Base-by-base conservation (phyloP, 306 rosid species). In the Quercus dentata region DNA sequence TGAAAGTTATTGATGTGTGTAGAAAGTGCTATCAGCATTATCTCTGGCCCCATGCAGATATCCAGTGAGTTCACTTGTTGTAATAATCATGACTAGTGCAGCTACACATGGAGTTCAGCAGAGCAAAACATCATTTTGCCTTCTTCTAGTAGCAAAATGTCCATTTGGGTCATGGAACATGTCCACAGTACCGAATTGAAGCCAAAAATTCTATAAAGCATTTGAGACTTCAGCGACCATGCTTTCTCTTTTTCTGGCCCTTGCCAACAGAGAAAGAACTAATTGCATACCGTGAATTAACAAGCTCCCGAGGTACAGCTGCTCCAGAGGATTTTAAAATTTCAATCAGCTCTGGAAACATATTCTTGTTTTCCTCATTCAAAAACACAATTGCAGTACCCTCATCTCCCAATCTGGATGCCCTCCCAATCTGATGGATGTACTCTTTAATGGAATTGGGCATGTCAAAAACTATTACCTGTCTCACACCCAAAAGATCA, bases 361-460 rank as follows among this genome's bases (percentile, higher is more conserved):
- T 81, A 41, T 88, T 86, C 81, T 85, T 91, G 78, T 87, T 86
- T 82, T 91, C 94, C 75, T 84, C 88, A 82, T 90, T 90, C 73
- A 93, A 90, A 80, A 91, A 90, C 76, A 87, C 89, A 65, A 93
- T 82, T 55, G 94, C 91, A 71, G 78, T 84, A 76, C 98, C 98
- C 86, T 88, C 92, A 83, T 88, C 97, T 80, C 94, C 94, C 90
- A 93, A 77, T 75, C 98, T 91, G 74, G 97, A 93, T 23, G 98
- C 98, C 72, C 98, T 85, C 20, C 98, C 98, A 75, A 93, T 83
- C 87, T 90, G 94, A 82, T 93, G 98, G 68, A 93, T 90, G 80
- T 93, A 93, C 80, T 93, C 94, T 71, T 88, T 86, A 27, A 90
- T 83, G 49, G 97, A 91, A 88, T 90, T 91, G 23, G 98, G 97